A percentile compares a stretch with the other conserved stretches of the same genome.
These are phyloP conservation scores for Podaxis sp. DNA, from an alignment of 768 basidiomycete species.

Conservation along the genomic window DNA sequence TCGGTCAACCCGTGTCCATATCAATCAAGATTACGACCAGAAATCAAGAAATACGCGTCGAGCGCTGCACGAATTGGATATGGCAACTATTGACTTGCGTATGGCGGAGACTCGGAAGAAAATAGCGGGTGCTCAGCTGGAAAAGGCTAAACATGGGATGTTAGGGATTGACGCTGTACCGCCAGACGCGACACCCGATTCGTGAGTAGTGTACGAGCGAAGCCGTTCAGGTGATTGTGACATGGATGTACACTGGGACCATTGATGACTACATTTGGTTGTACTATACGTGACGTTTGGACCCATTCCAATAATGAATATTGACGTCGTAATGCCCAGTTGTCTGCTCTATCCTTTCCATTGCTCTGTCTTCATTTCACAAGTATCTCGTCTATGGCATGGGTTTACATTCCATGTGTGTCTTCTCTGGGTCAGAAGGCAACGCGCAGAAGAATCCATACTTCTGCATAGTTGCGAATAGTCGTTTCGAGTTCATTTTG, in stretches of 20 bases:
- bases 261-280: not conserved
- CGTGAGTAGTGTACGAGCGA: not conserved
- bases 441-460: constrained; percentile 69
- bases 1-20: not conserved
- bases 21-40: constrained; percentile 9
- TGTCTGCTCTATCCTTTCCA: not conserved
- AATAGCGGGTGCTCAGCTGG: constrained; percentile 57
- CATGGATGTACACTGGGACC: not conserved
- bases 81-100: constrained; percentile 58
- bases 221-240: not conserved
- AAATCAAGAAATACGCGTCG: constrained; percentile 28
- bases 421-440: constrained; percentile 63
- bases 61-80: constrained; percentile 62
- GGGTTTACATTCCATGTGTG: constrained; percentile 71
- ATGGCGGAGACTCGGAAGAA: constrained; percentile 58
- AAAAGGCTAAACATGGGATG: constrained; percentile 59
- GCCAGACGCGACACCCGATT: not conserved
- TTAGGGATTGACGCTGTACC: constrained; percentile 52
- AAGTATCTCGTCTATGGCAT: constrained; percentile 39
- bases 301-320: not conserved
- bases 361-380: not conserved
- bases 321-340: not conserved
- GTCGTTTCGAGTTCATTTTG: constrained; percentile 58
- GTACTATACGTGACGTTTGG: not conserved
- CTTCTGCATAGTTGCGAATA: constrained; percentile 76